Base-by-base conservation (phyloP, 1,284 basidiomycete genomes). In the Cryptococcus jaspeensis region DNA sequence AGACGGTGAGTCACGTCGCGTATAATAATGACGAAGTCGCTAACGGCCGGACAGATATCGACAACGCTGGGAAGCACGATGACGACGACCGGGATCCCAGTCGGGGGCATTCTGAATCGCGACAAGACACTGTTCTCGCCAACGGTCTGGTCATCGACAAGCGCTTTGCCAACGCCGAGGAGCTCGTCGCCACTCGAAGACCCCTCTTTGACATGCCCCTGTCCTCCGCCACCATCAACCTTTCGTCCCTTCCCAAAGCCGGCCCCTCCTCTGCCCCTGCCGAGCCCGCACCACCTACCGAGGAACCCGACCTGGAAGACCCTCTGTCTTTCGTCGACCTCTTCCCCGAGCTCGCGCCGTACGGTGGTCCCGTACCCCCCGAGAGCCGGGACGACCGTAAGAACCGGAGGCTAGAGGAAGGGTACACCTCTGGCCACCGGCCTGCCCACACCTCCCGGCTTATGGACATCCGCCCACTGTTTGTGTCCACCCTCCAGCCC, bases 401-500 rank as follows among this genome's bases (percentile, higher is more conserved):
- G 16, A 77, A 81, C 52, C 75, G 79, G 43, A 75, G 84, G 2
- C 66, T 79, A 50, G 83, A 84, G 58, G 80, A 82, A 54, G 76
- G 77, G 11, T 72, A 75, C 4, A 72, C 73, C 0, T 66, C 63
- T n/a, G 67, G 69, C 1, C 72, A 76, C 35, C 76, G 78, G 6
- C 65, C 81, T 13, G 79, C 80, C 0, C 82, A 83, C 52, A 81
- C 81, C 1, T 80, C 80, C 2, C 73, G 82, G 28, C 68, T 84
- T 32, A 75, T 84, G 63, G 83, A 84, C 52, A 74, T 80, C 25
- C 79, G 80, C 43, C 83, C 83, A 0, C 69, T 83, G 13, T 78
- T 85, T 13, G 79, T 84, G 38, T 82, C 81, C 40, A 80, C 81
- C 4, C 66, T 85, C 5, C 74, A 83, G 43, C 84, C 83, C 0